phyloP scores from a whole-genome alignment of 352 stramenopile species.

The Phytopythium aichiense region DNA sequence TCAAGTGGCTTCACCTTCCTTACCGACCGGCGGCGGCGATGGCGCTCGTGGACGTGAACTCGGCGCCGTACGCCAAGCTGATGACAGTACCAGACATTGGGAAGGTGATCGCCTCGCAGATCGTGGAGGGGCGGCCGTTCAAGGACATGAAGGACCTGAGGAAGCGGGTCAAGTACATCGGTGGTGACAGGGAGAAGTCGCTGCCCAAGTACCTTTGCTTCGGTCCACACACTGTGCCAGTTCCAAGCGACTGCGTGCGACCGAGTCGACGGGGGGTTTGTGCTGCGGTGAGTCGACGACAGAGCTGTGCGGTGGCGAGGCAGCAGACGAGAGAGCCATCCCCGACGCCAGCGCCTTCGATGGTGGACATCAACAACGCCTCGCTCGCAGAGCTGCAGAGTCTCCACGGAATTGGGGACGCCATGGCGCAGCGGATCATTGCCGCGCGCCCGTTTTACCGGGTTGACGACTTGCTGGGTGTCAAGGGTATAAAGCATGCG shows the following conservation, averaged over 20 bases:
- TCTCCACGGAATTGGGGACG: constrained; percentile 37
- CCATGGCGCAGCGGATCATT: constrained; percentile 39
- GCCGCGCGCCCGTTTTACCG: constrained; percentile 38
- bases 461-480: constrained; percentile 42
- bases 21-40: neutral
- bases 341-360: no score
- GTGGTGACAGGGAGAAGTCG: constrained; percentile 5
- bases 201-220: neutral
- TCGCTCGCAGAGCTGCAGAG: constrained; percentile 27
- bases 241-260: neutral
- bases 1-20: neutral
- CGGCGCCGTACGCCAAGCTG: constrained; percentile 25
- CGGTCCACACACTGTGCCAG: neutral
- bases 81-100: constrained; percentile 40
- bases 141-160: constrained; percentile 27
- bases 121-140: constrained; percentile 47
- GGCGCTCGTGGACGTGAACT: constrained; percentile 29
- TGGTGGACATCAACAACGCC: constrained; percentile 49
- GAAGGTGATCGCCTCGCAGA: constrained; percentile 26
- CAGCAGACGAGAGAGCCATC: neutral
- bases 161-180: constrained; percentile 36
- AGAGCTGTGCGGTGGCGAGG: neutral
- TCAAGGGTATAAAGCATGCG: constrained; percentile 31
- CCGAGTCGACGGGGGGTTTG: neutral
- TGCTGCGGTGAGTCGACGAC: neutral